Evolutionary conservation across 1,284 basidiomycete species (phyloP).

Genomic region (Stereum hirsutum): DNA sequence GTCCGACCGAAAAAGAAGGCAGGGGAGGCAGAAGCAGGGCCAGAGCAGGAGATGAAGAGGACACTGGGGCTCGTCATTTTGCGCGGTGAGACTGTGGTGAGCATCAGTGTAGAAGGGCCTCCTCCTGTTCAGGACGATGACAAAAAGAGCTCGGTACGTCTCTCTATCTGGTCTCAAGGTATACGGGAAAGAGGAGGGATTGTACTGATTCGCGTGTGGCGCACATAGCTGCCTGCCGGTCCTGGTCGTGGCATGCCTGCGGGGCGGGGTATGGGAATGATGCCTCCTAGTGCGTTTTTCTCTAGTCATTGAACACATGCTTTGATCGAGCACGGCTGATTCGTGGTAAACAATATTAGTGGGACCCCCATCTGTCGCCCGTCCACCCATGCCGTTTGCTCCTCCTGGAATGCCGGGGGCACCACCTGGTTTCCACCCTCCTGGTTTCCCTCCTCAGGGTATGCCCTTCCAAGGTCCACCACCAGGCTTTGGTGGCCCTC

Average conservation of each 20-base stretch:
- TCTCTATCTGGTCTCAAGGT: too few species aligned
- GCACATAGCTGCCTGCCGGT: constrained; percentile 68
- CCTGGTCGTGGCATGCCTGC: constrained; percentile 94
- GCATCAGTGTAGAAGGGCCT: constrained; percentile 91
- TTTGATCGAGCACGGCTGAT: constrained; percentile 6
- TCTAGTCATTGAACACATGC: constrained; percentile 10
- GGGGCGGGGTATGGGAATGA: constrained; percentile 94
- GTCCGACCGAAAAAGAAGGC: constrained; percentile 82
- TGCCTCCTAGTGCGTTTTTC: constrained; percentile 72
- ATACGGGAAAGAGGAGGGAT: too few species aligned
- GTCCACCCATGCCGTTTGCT: constrained; percentile 78
- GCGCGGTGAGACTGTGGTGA: constrained; percentile 94
- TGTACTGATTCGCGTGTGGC: constrained; percentile 5
- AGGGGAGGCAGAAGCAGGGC: constrained; percentile 64
- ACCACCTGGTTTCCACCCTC: constrained; percentile 78
- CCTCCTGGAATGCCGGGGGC: constrained; percentile 75
- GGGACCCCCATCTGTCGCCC: constrained; percentile 62
- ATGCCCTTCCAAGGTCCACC: constrained; percentile 52
- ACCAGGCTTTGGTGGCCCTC: constrained; percentile 71
- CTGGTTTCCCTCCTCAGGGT: constrained; percentile 60
- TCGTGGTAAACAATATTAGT: constrained; percentile 25
- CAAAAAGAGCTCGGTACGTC: constrained; percentile 63
- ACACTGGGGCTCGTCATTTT: constrained; percentile 93
- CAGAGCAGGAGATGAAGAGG: constrained; percentile 93
- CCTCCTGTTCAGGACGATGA: constrained; percentile 88